Conservation (phyloP, 192 early-diverging fungal species). For the Spizellomyces punctatus region DNA sequence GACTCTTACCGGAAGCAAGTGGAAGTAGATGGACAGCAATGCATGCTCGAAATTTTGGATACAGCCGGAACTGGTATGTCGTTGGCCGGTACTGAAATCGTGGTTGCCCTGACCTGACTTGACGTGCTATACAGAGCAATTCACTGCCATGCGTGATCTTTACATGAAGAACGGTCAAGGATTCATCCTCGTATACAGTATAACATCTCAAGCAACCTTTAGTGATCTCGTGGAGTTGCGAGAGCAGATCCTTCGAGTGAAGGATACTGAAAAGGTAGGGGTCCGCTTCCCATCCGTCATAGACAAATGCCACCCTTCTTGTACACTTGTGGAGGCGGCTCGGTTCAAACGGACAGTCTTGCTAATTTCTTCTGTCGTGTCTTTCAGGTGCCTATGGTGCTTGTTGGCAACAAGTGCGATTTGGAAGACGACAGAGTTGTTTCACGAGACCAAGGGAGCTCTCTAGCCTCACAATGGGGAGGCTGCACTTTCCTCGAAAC, state of each 20-base stretch:
- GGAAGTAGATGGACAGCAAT: slow-evolving; percentile 95
- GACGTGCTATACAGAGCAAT: slow-evolving; percentile 52
- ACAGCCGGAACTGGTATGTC: slow-evolving; percentile 79
- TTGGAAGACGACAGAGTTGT: slow-evolving; percentile 65
- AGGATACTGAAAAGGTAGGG: slow-evolving; percentile 63
- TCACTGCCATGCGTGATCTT: slow-evolving; percentile 69
- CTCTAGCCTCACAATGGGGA: slow-evolving; percentile 67
- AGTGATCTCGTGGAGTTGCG: slow-evolving; percentile 64
- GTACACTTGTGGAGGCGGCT: background rate
- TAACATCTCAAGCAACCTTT: slow-evolving; percentile 67
- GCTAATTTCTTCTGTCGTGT: background rate
- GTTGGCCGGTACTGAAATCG: background rate
- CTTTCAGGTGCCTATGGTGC: slow-evolving; percentile 62
- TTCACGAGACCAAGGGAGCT: slow-evolving; percentile 65
- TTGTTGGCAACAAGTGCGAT: slow-evolving; percentile 69
- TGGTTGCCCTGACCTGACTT: too few species aligned
- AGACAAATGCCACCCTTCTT: background rate
- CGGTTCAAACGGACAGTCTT: background rate
- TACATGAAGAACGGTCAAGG: slow-evolving; percentile 75
- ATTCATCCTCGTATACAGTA: slow-evolving; percentile 65
- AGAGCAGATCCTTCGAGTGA: slow-evolving; percentile 64
- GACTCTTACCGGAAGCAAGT: slow-evolving; percentile 98
- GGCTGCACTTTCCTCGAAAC: slow-evolving; percentile 83
- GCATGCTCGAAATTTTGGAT: slow-evolving; percentile 96
- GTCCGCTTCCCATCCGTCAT: background rate